Evolutionary conservation across 176 grass and related monocot species (phyloP), one percentile per base, ranked within the genome.

Genomic region (Tillandsia leiboldiana): DNA sequence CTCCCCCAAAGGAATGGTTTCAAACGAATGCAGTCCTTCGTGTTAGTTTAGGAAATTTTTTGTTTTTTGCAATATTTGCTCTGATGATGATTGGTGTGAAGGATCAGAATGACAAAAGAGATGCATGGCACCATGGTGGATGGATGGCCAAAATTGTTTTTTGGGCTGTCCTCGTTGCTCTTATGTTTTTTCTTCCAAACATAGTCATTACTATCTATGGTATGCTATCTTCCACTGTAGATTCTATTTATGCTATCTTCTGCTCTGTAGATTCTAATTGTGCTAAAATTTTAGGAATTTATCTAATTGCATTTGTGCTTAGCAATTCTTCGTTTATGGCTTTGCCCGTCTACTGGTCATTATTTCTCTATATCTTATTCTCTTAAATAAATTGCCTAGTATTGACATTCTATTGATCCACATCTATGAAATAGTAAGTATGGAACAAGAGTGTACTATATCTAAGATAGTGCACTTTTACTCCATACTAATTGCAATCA

Each of bases 101-200:
- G 76, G 88, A 96, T 24, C 92, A 96, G 59, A 96, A 96, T 74
- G 92, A 96, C 61, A 83, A 53, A 28, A 84, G 92, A 78, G 86
- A 96, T 85, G 76, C 76, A 57, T 96, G 86, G 88, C 88, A 96
- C 66, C 92, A 92, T 87, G 88, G 88, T 83, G 88, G 88, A 51
- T 96, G 92, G 92, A 59, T 83, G 75, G 81, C 82, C 72, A 96
- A 92, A 77, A 79, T 96, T 84, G 68, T 81, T 80, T 28, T 96
- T 53, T 96, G 92, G 92, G 83, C 52, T 51, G 76, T 96, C 78
- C 81, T 96, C 11, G 75, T 91, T 83, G 66, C 79, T 73, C 86
- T 91, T 61, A 96, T 96, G 88, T 96, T 96, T 71, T 96, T 86
- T 74, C 72, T 91, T 26, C 92, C 92, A 3, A 96, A 96, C 67